Percentiles rank a stretch among this genome's conserved stretches.
These are phyloP conservation scores for Fraxinus excelsior DNA, from an alignment of 257 asterid species.

Conservation along the genomic window DNA sequence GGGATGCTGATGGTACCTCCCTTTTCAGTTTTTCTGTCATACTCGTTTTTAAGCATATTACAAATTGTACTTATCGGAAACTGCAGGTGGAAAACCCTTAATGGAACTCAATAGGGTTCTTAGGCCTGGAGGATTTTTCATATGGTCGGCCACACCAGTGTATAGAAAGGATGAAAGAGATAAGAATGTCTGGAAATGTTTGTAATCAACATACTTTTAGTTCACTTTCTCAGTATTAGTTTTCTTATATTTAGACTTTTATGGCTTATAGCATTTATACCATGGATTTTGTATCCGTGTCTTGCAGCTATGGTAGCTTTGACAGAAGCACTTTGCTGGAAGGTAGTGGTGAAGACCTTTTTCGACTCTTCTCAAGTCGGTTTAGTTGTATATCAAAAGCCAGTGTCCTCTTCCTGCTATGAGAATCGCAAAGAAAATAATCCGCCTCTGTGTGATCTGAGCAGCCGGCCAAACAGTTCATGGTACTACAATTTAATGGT, in stretches of 20 bases:
- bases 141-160: conserved; percentile 99
- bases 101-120: conserved; percentile 91
- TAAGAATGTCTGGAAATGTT: conserved; percentile 78
- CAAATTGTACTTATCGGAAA: conserved; percentile 19
- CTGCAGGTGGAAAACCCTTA: conserved; percentile 86
- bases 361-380: conserved; percentile 53
- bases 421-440: conserved; percentile 54
- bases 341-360: conserved; percentile 50
- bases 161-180: conserved; percentile 66
- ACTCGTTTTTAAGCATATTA: conserved; percentile 17
- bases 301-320: conserved; percentile 82
- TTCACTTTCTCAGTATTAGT: conserved; percentile 11
- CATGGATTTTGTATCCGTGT: conserved; percentile 25
- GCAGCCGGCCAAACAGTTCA: conserved; percentile 52
- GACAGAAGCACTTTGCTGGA: conserved; percentile 91
- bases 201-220: conserved; percentile 16
- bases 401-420: conserved; percentile 74
- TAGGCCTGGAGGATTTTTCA: conserved; percentile 93
- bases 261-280: neutral
- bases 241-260: neutral
- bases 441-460: conserved; percentile 71
- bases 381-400: conserved; percentile 80
- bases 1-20: conserved; percentile 84
- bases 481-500: conserved; percentile 46
- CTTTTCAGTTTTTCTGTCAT: conserved; percentile 20